Evolutionary conservation across 768 basidiomycete genomes (phyloP).

Genomic region (Agaricus sinodeliciosus): DNA sequence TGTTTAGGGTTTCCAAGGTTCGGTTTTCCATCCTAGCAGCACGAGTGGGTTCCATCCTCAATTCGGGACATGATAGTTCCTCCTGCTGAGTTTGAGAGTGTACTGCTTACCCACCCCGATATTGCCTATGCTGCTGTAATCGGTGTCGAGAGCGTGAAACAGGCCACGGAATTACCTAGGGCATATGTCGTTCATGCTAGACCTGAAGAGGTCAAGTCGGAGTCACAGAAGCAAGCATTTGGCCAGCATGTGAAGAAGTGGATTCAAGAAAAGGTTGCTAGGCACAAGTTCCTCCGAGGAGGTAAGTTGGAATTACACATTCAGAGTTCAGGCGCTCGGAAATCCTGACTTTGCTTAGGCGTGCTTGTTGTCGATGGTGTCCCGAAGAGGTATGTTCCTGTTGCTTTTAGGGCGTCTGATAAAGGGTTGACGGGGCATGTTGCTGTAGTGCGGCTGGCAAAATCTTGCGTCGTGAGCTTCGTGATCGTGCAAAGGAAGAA

Average conservation of each 20-base stretch:
- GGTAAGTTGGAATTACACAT: slow-evolving; percentile 52
- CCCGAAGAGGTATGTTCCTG: slow-evolving; percentile 58
- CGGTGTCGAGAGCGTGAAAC: slow-evolving; percentile 55
- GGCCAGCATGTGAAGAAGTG: slow-evolving; percentile 51
- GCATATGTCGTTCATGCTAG: slow-evolving; percentile 56
- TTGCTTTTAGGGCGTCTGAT: not conserved
- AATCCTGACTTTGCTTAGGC: slow-evolving; percentile 31
- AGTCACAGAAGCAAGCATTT: slow-evolving; percentile 36
- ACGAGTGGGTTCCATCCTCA: not conserved
- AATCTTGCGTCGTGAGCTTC: slow-evolving; percentile 74
- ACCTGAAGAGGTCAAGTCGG: slow-evolving; percentile 27
- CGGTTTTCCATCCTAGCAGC: slow-evolving; percentile 6
- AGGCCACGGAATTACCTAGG: slow-evolving; percentile 81
- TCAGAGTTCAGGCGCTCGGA: slow-evolving; percentile 50
- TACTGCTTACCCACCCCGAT: slow-evolving; percentile 68
- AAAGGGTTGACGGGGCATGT: not conserved
- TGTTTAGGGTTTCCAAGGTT: slow-evolving; percentile 69
- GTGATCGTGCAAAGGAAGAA: slow-evolving; percentile 61
- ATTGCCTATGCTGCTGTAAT: slow-evolving; percentile 80
- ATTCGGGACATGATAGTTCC: slow-evolving; percentile 47
- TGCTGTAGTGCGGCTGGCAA: slow-evolving; percentile 71
- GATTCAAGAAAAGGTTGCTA: slow-evolving; percentile 62
- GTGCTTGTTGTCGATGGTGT: slow-evolving; percentile 55
- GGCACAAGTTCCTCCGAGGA: slow-evolving; percentile 76
- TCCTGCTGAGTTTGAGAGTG: slow-evolving; percentile 78